Evolutionary conservation across 371 early-diverging fungal species (phyloP).

Genomic region (Mortierella sp.): DNA sequence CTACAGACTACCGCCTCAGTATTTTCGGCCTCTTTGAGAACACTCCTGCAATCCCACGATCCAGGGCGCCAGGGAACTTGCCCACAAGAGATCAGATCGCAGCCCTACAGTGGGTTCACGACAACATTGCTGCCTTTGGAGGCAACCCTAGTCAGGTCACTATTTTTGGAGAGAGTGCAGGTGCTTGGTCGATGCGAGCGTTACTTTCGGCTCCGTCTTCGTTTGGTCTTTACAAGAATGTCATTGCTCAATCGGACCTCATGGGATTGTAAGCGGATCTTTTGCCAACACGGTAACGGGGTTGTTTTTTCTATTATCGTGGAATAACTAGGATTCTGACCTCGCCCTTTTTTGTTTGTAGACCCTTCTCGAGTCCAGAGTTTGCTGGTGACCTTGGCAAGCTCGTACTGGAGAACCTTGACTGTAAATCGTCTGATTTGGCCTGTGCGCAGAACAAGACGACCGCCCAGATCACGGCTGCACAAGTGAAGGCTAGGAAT

Average conservation of each 20-base stretch:
- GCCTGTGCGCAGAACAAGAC: constrained; percentile 42
- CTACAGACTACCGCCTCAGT: constrained; percentile 61
- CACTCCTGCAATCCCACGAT: constrained; percentile 13
- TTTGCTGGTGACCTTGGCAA: constrained; percentile 12
- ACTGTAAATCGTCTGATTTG: constrained; percentile 19
- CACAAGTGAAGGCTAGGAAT: constrained; percentile 15
- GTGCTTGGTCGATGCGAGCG: constrained; percentile 57
- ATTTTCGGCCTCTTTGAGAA: constrained; percentile 57
- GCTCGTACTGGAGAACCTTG: constrained; percentile 9
- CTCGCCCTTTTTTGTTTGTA: background rate
- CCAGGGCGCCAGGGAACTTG: constrained; percentile 32
- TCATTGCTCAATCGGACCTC: constrained; percentile 32
- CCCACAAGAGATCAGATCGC: constrained; percentile 33
- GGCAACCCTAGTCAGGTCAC: constrained; percentile 60
- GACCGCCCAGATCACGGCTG: constrained; percentile 4
- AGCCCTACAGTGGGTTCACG: constrained; percentile 63
- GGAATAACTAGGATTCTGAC: background rate
- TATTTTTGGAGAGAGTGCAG: constrained; percentile 63
- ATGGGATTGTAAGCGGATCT: constrained; percentile 27
- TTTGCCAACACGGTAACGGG: too few relatives aligned
- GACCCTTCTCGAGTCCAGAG: constrained; percentile 14
- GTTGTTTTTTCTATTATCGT: background rate
- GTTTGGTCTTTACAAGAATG: constrained; percentile 36
- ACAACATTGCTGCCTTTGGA: constrained; percentile 62
- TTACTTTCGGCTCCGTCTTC: constrained; percentile 45